Evolutionary conservation across 2,329 filamentous ascomycete genomes (phyloP), one percentile per base, ranked within the genome.

Genomic region (Fonsecaea multimorphosa): DNA sequence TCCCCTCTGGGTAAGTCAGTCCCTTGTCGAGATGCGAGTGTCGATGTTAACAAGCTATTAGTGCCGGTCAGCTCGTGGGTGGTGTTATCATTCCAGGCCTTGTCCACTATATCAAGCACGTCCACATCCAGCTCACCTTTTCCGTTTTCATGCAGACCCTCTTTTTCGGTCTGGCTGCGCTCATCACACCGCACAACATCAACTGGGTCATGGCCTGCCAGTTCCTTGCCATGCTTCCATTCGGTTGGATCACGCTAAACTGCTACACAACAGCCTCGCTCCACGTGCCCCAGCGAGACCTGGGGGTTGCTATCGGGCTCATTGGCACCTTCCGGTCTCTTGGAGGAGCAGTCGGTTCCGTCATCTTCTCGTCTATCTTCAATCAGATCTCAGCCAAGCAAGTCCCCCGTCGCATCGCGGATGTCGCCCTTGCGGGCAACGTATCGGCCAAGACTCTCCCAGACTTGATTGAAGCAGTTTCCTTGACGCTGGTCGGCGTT

Each of bases 341-440:
- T 22, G 66, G 66, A 2, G 66, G 66, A 44, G 58, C 66, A 3
- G 59, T 68, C 8, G 66, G 66, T 16, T 65, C 62, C 11, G 66
- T 68, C 49, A 57, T 68, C 31, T 68, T 68, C 59, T 68, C 66
- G 16, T 68, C 66, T 44, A 68, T 68, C 24, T 68, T 68, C 63
- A 61, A 46, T 38, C 66, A 68, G 46, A 54, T 65, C 32, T 38
- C 66, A 6, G 59, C 58, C 24, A 68, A 68, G 32, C 38, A 68
- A 52, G 58, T 63, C 3, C 58, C 56, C 11, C 32, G 31, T 3
- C 62, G 66, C n/a, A 63, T 68, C 34, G 24, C 62, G 2, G 46
- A 56, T 11, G 51, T 49, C 8, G 66, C 63, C 8, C 51, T 64
- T 29, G 49, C 31, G 3, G 61, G 58, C 14, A 60, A 60, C 38